Base-by-base conservation (phyloP, 202 grass and related monocot genomes). In the Tripidium arundinaceum region DNA sequence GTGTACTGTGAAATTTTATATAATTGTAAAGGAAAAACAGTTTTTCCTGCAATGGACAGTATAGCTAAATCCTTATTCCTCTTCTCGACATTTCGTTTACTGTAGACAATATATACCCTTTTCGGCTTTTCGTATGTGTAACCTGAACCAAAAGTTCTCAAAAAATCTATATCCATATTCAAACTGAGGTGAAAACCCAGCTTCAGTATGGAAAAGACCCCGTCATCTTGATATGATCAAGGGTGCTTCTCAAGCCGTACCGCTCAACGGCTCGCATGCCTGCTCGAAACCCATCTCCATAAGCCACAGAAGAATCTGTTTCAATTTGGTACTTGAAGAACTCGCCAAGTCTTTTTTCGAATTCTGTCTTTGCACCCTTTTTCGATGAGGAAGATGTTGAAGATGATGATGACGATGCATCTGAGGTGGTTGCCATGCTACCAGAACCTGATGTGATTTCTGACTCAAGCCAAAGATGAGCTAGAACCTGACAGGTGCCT, bases 401-500 rank as follows among this genome's bases (percentile, higher is more conserved):
- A 28, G 94, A 86, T 8, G 91, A 80, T 14, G 91, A 85, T 8
- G 91, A 83, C 12, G 91, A 83, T 4, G 88, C 78, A 72, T 63
- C 82, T 37, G 88, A 84, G 49, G 81, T 87, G 63, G 91, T 85
- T 57, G 80, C 77, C 41, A 78, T 89, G 65, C 50, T 87, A 54
- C 75, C 77, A 57, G 95, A 90, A 31, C 90, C 95, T 54, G 90
- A 84, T 64, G 84, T 82, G 65, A 94, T 92, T 47, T 98, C 91
- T 8, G 94, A 94, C 46, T 94, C 91, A 18, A 98, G 81, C 94
- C 94, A 98, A 81, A 94, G 84, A 75, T 98, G 89, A 58, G 89
- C 91, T 76, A 98, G 87, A 79, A 94, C 95, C 77, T 98, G 95
- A 68, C 95, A 98, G 19, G 93, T 98, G 75, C 95, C 95, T 85